phyloP scores from a whole-genome alignment of 768 basidiomycete species.

The Boletus rex-veris region DNA sequence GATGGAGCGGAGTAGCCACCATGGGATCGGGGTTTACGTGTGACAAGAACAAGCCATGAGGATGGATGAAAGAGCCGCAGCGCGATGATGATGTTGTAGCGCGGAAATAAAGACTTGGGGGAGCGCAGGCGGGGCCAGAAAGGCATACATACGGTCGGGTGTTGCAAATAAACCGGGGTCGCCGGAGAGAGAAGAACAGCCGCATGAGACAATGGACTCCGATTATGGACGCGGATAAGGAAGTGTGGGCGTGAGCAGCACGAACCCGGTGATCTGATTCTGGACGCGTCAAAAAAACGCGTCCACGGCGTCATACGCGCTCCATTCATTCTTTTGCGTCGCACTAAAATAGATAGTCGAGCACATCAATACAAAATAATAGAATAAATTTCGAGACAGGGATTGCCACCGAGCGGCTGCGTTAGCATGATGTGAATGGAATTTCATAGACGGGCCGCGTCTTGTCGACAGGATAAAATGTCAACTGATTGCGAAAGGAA shows the following conservation, averaged over 20 bases:
- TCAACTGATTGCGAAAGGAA: constrained; percentile 3
- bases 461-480: constrained; percentile 7
- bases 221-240: constrained; percentile 20
- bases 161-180: constrained; percentile 26
- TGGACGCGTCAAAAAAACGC: constrained; percentile 25
- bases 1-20: constrained; percentile 10
- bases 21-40: constrained; percentile 28
- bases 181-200: constrained; percentile 20
- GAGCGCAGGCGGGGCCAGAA: constrained; percentile 18
- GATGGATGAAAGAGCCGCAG: constrained; percentile 13
- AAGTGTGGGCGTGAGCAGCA: constrained; percentile 10
- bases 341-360: constrained; percentile 8
- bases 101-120: constrained; percentile 25
- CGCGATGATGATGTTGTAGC: constrained; percentile 9
- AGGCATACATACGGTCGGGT: constrained; percentile 20
- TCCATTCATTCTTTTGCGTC: constrained; percentile 4
- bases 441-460: constrained; percentile 11
- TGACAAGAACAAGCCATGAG: constrained; percentile 10
- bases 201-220: constrained; percentile 25
- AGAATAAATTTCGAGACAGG: constrained; percentile 13
- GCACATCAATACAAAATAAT: constrained; percentile 1
- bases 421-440: constrained; percentile 3
- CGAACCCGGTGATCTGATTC: constrained; percentile 11
- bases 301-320: constrained; percentile 21
- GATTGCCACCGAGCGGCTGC: constrained; percentile 14